Conservation (phyloP, 768 basidiomycete species). For the Austroboletus festivus region DNA sequence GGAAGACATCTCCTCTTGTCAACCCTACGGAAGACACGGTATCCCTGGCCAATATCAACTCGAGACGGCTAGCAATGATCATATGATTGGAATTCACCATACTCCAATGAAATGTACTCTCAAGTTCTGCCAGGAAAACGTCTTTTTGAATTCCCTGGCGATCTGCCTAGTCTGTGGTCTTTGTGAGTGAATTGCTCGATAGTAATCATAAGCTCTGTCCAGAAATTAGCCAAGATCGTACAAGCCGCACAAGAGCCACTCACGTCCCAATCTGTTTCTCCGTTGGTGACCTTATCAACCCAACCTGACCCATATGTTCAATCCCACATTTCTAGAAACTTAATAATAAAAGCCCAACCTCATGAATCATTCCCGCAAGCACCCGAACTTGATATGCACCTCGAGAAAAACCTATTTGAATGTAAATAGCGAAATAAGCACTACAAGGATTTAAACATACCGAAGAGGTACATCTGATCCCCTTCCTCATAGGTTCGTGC, state of each 20-base stretch:
- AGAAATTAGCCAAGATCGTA: neutral
- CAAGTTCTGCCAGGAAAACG: conserved; percentile 42
- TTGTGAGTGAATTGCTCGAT: conserved; percentile 13
- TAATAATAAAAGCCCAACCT: conserved; percentile 19
- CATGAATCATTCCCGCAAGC: conserved; percentile 41
- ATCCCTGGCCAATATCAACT: conserved; percentile 43
- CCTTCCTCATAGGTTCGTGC: conserved; percentile 29
- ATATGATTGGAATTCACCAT: conserved; percentile 35
- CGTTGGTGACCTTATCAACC: conserved; percentile 30
- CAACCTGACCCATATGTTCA: conserved; percentile 25
- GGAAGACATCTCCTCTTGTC: conserved; percentile 40
- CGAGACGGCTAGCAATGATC: neutral
- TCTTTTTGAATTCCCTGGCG: conserved; percentile 38
- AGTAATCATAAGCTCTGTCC: conserved; percentile 19
- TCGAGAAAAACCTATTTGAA: conserved; percentile 37
- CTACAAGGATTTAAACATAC: conserved; percentile 9
- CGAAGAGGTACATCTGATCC: conserved; percentile 36
- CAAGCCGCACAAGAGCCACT: neutral
- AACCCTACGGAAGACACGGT: conserved; percentile 64
- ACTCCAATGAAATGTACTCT: conserved; percentile 51
- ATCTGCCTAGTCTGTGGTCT: conserved; percentile 19
- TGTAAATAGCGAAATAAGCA: neutral
- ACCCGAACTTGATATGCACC: conserved; percentile 42
- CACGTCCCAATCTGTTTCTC: conserved; percentile 34
- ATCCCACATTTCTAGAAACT: neutral